These are phyloP conservation scores for Comarum palustre DNA, from an alignment of 306 rosid species.

Conservation along the genomic window DNA sequence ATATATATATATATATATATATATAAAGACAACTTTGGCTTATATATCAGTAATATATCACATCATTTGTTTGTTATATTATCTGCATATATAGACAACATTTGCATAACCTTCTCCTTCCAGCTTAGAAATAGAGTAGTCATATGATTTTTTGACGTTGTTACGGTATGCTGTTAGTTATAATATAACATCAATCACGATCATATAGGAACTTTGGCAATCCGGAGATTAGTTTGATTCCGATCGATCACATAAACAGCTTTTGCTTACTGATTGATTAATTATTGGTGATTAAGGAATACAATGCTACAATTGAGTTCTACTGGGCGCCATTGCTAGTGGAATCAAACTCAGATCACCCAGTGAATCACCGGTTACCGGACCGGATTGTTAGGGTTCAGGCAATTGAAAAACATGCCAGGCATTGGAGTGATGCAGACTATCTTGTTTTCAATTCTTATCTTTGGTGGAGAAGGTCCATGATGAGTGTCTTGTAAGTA, in stretches of 20 bases:
- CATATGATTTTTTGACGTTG: neutral
- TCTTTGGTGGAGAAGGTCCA: conserved; percentile 86
- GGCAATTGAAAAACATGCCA: conserved; percentile 76
- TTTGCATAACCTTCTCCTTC: neutral
- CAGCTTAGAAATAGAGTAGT: neutral
- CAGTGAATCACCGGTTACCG: conserved; percentile 59
- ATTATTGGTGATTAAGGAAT: conserved; percentile 41
- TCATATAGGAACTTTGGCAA: neutral
- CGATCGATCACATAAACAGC: neutral
- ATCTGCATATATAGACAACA: neutral
- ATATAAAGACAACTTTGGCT: neutral
- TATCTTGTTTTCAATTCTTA: conserved; percentile 62
- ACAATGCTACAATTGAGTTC: conserved; percentile 67
- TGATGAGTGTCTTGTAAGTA: conserved; percentile 58
- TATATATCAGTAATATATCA: neutral
- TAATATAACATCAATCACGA: neutral
- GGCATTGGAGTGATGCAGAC: conserved; percentile 66
- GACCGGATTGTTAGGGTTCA: conserved; percentile 62
- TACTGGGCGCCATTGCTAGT: conserved; percentile 84
- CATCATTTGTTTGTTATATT: neutral
- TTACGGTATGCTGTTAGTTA: neutral
- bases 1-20: too few species aligned
- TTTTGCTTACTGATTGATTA: neutral
- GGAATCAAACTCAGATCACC: conserved; percentile 83
- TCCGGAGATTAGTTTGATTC: neutral